Evolutionary conservation across 805 yeast species (phyloP), one percentile per base, ranked within the genome.

Genomic region (Yarrowia sp.): DNA sequence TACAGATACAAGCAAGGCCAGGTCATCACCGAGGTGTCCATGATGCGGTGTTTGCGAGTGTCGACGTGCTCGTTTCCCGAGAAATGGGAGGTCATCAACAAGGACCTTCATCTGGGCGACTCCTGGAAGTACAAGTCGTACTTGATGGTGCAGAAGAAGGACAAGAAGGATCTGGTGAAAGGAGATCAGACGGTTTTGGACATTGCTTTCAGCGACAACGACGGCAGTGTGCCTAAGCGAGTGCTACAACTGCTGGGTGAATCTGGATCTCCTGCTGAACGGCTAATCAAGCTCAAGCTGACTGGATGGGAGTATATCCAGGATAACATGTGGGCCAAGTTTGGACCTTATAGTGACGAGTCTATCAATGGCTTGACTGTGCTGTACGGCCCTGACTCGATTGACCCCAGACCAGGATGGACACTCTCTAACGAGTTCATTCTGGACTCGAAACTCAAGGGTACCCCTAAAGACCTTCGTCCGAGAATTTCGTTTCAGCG

Each of bases 351-450:
- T 42, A 70, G 72, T 33, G 73, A 74, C 31, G 66, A 74, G 18
- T 78, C 85, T 1, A 73, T 87, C 7, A 82, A 85, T 8, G 89
- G 81, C 2, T 70, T 91, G 11, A 90, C 89, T 68, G 80, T 90
- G 1, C 75, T 92, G 39, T 92, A 85, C 76, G 96, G 96, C 0
- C 72, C 74, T 2, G 90, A 86, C 68, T 87, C 89, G 1, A 84
- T 83, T 3, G 96, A 90, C 62, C 96, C 96, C 3, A 78, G 96
- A 65, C 84, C 85, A 0, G 83, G 83, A 55, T 92, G 97, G 96
- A 68, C 73, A 2, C 68, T 83, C 8, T 65, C 79, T 3, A 67
- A 68, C 66, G 72, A 70, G 10, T 58, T 67, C 60, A 71, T 69
- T 18, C 71, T 68, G 11, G 58, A 17, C 42, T 18, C 50, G 9